A percentile compares a stretch with the other conserved stretches of the same genome.
phyloP scores from a whole-genome alignment of 345 rosid species.

The Linum tenue region DNA sequence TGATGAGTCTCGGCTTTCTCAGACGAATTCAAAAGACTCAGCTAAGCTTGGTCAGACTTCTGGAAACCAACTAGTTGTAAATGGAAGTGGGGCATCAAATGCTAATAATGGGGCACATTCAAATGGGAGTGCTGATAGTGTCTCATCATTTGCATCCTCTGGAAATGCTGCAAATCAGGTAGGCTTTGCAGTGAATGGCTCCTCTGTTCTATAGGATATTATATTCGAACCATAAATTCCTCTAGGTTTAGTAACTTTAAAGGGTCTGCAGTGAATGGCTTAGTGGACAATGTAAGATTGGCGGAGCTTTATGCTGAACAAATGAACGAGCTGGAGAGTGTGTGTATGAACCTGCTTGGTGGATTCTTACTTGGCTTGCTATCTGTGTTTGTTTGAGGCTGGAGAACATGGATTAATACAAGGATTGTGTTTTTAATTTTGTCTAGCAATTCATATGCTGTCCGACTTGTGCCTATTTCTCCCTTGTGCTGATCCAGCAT shows the following conservation, averaged over 20 bases:
- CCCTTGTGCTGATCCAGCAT: neutral
- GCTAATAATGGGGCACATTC: conserved; percentile 27
- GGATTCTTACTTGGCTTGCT: neutral
- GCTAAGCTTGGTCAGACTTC: conserved; percentile 47
- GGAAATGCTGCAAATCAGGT: conserved; percentile 52
- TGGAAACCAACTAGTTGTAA: conserved; percentile 46
- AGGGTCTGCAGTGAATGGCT: too few species aligned
- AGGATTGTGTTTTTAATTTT: too few species aligned
- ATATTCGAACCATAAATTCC: neutral
- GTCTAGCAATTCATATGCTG: too few species aligned
- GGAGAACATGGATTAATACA: too few species aligned
- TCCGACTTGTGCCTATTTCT: neutral
- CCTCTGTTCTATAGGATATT: neutral
- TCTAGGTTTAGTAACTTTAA: neutral
- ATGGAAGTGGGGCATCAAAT: conserved; percentile 30
- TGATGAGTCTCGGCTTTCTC: conserved; percentile 41
- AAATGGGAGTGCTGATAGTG: conserved; percentile 45
- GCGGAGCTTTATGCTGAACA: too few species aligned
- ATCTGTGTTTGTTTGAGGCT: too few species aligned
- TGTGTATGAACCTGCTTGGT: neutral
- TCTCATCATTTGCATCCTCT: conserved; percentile 36
- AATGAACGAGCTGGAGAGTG: too few species aligned
- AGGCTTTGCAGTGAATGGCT: neutral
- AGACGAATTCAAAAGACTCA: conserved; percentile 37
- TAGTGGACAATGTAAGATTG: too few species aligned